These are phyloP conservation scores for Xylariaceae sp. DNA, from an alignment of 2,329 filamentous ascomycete genomes.

Conservation along the genomic window DNA sequence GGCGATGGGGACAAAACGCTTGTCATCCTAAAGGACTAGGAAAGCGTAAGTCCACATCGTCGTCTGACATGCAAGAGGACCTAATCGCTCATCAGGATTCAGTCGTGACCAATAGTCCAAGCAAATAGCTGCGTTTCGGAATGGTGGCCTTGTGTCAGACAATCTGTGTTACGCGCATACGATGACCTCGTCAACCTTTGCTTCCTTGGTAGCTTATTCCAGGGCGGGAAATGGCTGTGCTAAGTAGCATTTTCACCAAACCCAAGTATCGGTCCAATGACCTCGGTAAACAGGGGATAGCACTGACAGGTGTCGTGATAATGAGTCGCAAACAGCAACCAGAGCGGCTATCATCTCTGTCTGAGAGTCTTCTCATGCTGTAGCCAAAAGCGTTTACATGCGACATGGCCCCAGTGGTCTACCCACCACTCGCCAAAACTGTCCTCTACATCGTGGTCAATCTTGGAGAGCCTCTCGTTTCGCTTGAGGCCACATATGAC, in stretches of 20 bases:
- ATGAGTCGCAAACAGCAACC: no score
- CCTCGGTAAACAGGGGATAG: background rate
- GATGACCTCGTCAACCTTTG: slow-evolving; percentile 2
- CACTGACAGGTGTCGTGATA: no score
- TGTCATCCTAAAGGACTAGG: background rate
- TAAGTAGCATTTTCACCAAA: slow-evolving; percentile 6
- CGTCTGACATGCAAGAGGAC: background rate
- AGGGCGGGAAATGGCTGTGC: slow-evolving; percentile 2
- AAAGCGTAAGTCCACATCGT: background rate
- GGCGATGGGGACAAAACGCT: background rate
- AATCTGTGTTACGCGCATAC: slow-evolving; percentile 4
- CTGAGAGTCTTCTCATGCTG: slow-evolving; percentile 65
- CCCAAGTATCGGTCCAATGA: slow-evolving; percentile 8
- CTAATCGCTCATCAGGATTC: slow-evolving; percentile 1
- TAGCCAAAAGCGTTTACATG: slow-evolving; percentile 82
- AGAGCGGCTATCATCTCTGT: slow-evolving; percentile 53
- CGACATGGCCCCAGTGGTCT: slow-evolving; percentile 77
- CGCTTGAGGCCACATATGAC: slow-evolving; percentile 82
- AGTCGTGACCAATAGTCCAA: slow-evolving; percentile 2
- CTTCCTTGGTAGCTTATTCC: slow-evolving; percentile 4
- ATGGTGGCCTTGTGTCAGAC: background rate
- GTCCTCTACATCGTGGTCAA: slow-evolving; percentile 75
- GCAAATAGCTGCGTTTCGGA: slow-evolving; percentile 1
- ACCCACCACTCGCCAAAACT: slow-evolving; percentile 97
- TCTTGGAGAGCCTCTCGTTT: slow-evolving; percentile 72